Evolutionary conservation across 345 rosid species (phyloP), one percentile per base, ranked within the genome.

Genomic region (Carallia pectinifolia): DNA sequence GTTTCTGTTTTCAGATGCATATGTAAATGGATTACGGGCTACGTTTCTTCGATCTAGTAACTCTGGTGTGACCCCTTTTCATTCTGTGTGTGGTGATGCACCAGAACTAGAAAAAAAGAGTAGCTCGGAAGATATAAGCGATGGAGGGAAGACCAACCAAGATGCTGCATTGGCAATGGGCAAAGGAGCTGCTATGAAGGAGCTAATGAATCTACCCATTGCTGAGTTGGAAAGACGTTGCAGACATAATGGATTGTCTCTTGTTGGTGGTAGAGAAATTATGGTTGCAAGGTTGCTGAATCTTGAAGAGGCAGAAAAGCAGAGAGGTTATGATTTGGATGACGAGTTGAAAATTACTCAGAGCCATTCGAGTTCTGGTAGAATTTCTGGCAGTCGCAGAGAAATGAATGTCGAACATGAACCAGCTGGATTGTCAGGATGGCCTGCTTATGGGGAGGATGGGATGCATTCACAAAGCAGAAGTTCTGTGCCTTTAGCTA

Each of bases 1-100:
- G 99, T 96, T 96, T 86, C 93, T 96, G 66, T 96, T 96, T 77
- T 92, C 98, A 61, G 99, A 96, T 76, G 99, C 98, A 64, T 96
- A 96, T 80, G 92, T 96, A 63, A 83, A 87, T 74, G 99, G 99
- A 71, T 81, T 96, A 66, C 88, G 98, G 59, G 92, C 99, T 31
- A 92, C 98, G 36, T 96, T 96, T 85, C 92, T 92, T 59, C 89
- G 98, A 52, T 83, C 95, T 52, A 85, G 96, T 76, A 83, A 79
- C 74, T 96, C 96, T 66, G 99, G 97, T 47, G 97, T 96, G 72
- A 75, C 83, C 56, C 85, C 78, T 52, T 96, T 88, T 70, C 97
- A 96, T 85, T 92, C 96, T 67, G 76, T 96, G 61, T 86, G 95
- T 69, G 93, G 95, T 30, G 95, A 92, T 80, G 88, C 90, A n/a